Evolutionary conservation across 2,329 filamentous ascomycete genomes (phyloP).

Genomic region (Penicillium sp.): DNA sequence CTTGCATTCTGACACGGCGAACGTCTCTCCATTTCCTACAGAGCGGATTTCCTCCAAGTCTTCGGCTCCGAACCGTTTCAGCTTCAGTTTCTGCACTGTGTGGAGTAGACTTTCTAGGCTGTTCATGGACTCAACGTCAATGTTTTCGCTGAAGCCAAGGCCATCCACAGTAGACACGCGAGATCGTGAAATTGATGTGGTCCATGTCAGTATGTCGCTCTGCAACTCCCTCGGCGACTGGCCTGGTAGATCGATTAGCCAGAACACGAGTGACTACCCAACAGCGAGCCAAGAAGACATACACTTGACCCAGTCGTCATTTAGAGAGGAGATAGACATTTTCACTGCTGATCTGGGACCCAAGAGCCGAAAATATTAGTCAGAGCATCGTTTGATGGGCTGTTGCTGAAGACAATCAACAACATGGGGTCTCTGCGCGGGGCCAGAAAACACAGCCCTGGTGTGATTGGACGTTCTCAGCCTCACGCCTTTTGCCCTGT

Average conservation of each 20-base stretch:
- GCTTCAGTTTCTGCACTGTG: conserved; percentile 22
- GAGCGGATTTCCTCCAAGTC: conserved; percentile 13
- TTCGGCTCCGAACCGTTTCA: conserved; percentile 12
- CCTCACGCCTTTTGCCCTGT: background rate
- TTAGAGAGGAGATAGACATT: conserved; percentile 12
- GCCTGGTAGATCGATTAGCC: background rate
- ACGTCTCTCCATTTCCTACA: conserved; percentile 21
- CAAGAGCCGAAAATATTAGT: background rate
- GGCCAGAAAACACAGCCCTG: background rate
- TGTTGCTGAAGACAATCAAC: background rate
- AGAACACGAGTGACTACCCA: background rate
- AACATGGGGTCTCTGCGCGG: conserved; percentile 2
- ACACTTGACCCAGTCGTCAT: conserved; percentile 14
- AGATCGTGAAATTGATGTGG: conserved; percentile 18
- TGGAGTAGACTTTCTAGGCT: conserved; percentile 21
- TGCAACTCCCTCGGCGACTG: conserved; percentile 2
- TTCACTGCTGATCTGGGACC: background rate
- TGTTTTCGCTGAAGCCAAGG: conserved; percentile 21
- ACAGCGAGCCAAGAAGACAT: background rate
- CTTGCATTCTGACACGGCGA: conserved; percentile 18
- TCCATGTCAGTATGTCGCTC: conserved; percentile 17
- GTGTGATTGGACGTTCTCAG: conserved; percentile 9
- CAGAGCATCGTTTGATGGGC: background rate
- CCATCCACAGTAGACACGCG: conserved; percentile 21
- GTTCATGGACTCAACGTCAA: conserved; percentile 16